Evolutionary conservation across 345 rosid genomes (phyloP).

Genomic region (Gossypium sturtianum): DNA sequence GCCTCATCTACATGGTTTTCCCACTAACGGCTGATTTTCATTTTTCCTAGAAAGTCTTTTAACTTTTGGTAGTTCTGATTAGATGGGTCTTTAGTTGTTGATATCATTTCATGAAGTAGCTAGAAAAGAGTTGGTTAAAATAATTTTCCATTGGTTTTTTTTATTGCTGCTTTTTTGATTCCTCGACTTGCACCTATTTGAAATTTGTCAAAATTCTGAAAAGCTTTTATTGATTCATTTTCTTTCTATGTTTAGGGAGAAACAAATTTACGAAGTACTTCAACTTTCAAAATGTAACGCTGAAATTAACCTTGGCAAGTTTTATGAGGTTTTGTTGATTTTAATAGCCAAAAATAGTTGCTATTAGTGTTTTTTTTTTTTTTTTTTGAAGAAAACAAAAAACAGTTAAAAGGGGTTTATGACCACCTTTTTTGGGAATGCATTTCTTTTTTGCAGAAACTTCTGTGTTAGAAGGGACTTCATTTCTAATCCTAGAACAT

Average conservation of each 20-base stretch:
- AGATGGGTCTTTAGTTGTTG: not conserved
- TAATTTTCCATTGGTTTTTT: not conserved
- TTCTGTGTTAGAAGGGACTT: slow-evolving; percentile 86
- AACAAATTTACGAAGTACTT: not conserved
- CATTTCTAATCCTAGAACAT: slow-evolving; percentile 64
- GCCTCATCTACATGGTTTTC: too few species aligned
- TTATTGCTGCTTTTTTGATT: not conserved
- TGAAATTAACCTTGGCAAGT: not conserved
- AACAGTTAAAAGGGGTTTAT: not conserved
- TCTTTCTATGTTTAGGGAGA: not conserved
- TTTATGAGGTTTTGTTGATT: not conserved
- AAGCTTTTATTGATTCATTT: not conserved
- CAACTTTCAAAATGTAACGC: not conserved
- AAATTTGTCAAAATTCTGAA: not conserved
- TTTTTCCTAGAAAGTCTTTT: not conserved
- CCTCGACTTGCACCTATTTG: not conserved
- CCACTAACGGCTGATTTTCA: not conserved
- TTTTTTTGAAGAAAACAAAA: not conserved
- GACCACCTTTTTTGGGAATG: slow-evolving; percentile 2
- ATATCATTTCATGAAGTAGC: not conserved
- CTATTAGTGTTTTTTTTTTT: not conserved
- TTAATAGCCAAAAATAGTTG: not conserved
- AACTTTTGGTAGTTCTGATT: not conserved
- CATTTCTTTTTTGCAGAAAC: slow-evolving; percentile 51
- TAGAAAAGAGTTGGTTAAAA: not conserved